Base-by-base conservation (phyloP, 306 rosid genomes). In the Pterocarpus santalinus region DNA sequence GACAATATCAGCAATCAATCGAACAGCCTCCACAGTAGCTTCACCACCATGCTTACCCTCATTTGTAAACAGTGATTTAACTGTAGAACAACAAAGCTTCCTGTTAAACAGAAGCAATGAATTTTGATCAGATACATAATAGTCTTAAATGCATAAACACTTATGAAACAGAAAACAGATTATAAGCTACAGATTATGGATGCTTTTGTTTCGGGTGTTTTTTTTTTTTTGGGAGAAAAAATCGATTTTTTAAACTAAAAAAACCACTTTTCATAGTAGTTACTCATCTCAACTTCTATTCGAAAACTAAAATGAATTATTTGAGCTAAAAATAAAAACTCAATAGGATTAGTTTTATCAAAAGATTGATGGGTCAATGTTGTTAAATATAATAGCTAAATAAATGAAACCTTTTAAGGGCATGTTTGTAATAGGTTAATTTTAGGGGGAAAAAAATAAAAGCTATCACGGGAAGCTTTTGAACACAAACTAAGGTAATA, bases 31-130 rank as follows among this genome's bases (percentile, higher is more conserved):
- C 82, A 87, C 85, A 13, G 98, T 95, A 63, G 84, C 92, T 86
- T 88, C 99, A 68, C 99, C 97, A 28, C 97, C 92, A 70, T 93
- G 99, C 72, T 93, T 93, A 72, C 98, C 97, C 90, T 88, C 99
- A 8, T 88, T 92, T 76, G 86, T 87, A 81, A 91, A 92, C 76
- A 93, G 89, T 46, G 94, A 93, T 83, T 89, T 88, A 67, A 92
- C 82, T 39, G 97, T 74, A 55, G 94, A 87, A 80, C 94, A 88
- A 74, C 98, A 91, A 57, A 89, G 86, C 80, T 87, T 91, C 88
- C 99, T 95, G 92, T 80, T 73, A 51, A 90, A 78, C 61, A 90
- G 61, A 81, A 75, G 82, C 76, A 66, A 81, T 64, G 14, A 57
- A 73, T 33, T 68, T 35, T 47, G 70, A 33, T 81, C 47, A 52